Percentiles rank a stretch among this genome's conserved stretches.
These are phyloP conservation scores for Wickerhamomyces chambardii DNA, from an alignment of 805 yeast genomes.

Conservation along the genomic window DNA sequence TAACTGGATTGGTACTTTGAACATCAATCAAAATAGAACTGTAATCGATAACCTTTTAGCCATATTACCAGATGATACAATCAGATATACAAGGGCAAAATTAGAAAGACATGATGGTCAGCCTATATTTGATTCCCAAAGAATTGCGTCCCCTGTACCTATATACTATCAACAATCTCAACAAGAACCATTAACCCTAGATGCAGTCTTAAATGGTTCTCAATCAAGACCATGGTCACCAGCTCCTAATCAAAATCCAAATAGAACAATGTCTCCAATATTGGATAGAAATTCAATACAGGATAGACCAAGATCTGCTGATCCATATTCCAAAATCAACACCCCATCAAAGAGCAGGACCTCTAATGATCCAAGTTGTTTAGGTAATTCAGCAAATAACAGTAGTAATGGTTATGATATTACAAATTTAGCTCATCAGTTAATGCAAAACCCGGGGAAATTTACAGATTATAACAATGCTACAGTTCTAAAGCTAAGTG, in stretches of 20 bases:
- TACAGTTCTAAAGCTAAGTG: conserved; percentile 53
- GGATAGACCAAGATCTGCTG: conserved; percentile 33
- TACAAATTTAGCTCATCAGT: conserved; percentile 18
- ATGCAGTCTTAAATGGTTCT: conserved; percentile 28
- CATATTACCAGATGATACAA: conserved; percentile 40
- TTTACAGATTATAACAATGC: conserved; percentile 12
- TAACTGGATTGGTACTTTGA: conserved; percentile 41
- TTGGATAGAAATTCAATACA: conserved; percentile 13
- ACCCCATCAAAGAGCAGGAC: conserved; percentile 13
- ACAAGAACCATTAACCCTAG: conserved; percentile 28
- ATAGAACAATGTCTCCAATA: conserved; percentile 20
- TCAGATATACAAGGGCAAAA: conserved; percentile 38
- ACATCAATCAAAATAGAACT: conserved; percentile 40
- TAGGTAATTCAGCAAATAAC: conserved; percentile 1
- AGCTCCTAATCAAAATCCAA: conserved; percentile 9
- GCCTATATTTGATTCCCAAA: conserved; percentile 14
- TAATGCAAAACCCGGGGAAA: conserved; percentile 11
- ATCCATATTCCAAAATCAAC: conserved; percentile 19
- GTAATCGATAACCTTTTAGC: conserved; percentile 46
- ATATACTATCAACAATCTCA: conserved; percentile 7
- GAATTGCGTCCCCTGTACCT: conserved; percentile 15
- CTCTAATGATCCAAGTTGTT: conserved; percentile 6
- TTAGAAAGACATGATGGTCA: conserved; percentile 26
- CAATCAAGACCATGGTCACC: conserved; percentile 32
- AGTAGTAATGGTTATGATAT: conserved; percentile 13